These are phyloP conservation scores for Hypericum perforatum DNA, from an alignment of 345 rosid genomes.

Conservation along the genomic window DNA sequence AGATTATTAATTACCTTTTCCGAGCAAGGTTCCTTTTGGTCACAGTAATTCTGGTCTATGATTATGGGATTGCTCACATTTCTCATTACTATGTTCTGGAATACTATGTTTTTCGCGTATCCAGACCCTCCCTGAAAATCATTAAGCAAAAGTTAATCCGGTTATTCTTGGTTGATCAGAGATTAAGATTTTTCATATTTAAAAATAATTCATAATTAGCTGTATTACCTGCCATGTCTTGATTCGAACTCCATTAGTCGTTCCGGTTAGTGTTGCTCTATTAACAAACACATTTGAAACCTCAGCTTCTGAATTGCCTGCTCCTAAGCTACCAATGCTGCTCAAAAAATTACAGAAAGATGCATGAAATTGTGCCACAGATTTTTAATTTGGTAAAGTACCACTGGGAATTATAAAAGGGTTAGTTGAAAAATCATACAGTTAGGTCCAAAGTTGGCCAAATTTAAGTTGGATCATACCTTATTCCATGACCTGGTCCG, in stretches of 20 bases:
- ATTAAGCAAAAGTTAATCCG: not conserved
- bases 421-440: not conserved
- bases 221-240: conserved; percentile 76
- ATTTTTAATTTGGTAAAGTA: not conserved
- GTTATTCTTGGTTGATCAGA: too few relatives aligned
- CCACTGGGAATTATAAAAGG: not conserved
- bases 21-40: conserved; percentile 36
- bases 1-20: conserved; percentile 39
- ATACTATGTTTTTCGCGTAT: conserved; percentile 50
- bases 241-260: conserved; percentile 75
- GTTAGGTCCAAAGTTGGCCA: conserved; percentile 1
- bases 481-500: conserved; percentile 97
- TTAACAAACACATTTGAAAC: conserved; percentile 70
- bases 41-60: conserved; percentile 78
- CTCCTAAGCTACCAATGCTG: conserved; percentile 91
- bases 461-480: conserved; percentile 25
- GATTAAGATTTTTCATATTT: too few relatives aligned
- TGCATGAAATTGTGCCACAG: not conserved
- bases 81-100: conserved; percentile 47
- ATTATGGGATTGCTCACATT: conserved; percentile 79
- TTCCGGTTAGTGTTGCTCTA: conserved; percentile 54
- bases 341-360: not conserved
- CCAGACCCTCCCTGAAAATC: conserved; percentile 71
- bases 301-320: conserved; percentile 36
- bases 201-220: not conserved